Evolutionary conservation across 2,329 filamentous ascomycete species (phyloP).

Genomic region (Gaeumannomyces sp.): DNA sequence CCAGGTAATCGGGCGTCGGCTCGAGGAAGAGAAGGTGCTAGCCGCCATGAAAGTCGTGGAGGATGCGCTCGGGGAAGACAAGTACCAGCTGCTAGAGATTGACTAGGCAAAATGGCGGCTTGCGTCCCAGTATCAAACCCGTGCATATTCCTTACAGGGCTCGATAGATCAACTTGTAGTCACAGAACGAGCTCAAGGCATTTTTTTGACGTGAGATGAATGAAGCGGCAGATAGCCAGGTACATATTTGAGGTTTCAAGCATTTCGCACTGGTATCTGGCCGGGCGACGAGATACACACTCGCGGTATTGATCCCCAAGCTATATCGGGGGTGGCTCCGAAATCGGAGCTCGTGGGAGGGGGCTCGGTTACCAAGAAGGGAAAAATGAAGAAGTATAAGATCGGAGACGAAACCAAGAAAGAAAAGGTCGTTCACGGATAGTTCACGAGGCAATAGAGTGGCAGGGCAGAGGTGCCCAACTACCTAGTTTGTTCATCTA

Average conservation of each 20-base stretch:
- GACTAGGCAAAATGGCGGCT: conserved; percentile 25
- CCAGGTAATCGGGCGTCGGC: conserved; percentile 70
- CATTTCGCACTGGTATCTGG: neutral
- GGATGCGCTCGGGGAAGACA: conserved; percentile 57
- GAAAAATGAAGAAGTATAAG: conserved; percentile 7
- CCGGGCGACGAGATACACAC: neutral
- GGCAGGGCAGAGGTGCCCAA: no score
- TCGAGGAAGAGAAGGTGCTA: conserved; percentile 85
- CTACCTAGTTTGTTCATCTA: no score
- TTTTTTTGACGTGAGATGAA: neutral
- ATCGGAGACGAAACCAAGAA: neutral
- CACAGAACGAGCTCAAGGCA: neutral
- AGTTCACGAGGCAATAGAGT: neutral
- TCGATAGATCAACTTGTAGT: neutral
- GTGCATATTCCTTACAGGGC: neutral
- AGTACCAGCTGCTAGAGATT: conserved; percentile 44
- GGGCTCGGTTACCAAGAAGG: neutral
- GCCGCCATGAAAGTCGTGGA: conserved; percentile 75
- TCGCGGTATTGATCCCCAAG: neutral
- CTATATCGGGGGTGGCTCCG: conserved; percentile 9
- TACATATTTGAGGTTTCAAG: neutral
- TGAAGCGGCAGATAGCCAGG: neutral
- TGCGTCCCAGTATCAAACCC: no score
- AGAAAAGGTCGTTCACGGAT: no score
- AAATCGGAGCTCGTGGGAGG: conserved; percentile 11